Evolutionary conservation across 495 filamentous ascomycete genomes (phyloP), one percentile per base, ranked within the genome.

Genomic region (Glarea lozoyensis): DNA sequence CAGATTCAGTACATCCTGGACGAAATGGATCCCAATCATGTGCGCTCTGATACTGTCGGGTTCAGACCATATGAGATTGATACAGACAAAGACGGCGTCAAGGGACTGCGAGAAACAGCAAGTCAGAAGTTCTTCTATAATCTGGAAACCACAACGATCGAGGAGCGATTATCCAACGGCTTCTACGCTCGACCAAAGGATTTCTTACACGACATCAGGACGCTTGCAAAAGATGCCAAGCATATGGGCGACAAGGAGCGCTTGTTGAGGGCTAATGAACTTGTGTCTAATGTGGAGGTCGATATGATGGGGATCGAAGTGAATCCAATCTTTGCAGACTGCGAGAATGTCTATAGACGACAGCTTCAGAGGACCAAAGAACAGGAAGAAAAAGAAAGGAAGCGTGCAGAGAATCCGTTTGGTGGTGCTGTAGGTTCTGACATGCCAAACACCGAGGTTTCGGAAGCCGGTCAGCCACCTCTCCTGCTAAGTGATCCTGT

Each of bases 101-200:
- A 68, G 10, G 84, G 83, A 2, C 66, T 96, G 17, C 64, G 72
- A 13, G 79, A 94, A 45, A 71, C 69, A 12, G 72, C 70, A 2
- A 82, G 80, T 1, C 77, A 75, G 33, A 93, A 89, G 55, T 88
- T 88, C 60, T 96, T 76, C 55, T 96, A 96, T 66, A 98, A 98
- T 51, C 65, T 97, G 39, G 88, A 97, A 50, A 81, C 85, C n/a
- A 81, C 78, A 3, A 92, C 84, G 5, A 94, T 98, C 42, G 92
- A 98, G 66, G 86, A 92, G 55, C 81, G 92, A 23, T 70, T 97
- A 18, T 87, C 86, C 4, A 95, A 97, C 62, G 92, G 93, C 15
- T 97, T 83, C 60, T 98, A 98, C 63, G 87, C 86, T 56, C 73
- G 87, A 12, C 82, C 88, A 0, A 78, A 76, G 45, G 88, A 96